A percentile compares a stretch with the other conserved stretches of the same genome.
Evolutionary conservation across 176 grass and related monocot species (phyloP).

Genomic region (Guadua angustifolia): DNA sequence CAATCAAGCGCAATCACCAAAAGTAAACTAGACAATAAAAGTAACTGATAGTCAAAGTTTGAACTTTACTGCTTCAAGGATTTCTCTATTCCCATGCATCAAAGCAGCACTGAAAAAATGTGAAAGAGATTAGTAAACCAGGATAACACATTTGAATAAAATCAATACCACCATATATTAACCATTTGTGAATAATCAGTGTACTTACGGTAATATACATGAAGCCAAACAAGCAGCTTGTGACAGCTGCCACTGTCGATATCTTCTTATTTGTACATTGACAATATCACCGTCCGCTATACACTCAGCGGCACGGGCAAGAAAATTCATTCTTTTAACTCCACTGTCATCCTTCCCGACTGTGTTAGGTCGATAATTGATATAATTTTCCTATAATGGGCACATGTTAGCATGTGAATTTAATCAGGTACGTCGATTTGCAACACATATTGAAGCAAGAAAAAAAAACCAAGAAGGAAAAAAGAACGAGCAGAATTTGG

Average conservation of each 20-base stretch:
- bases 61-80: constrained; percentile 79
- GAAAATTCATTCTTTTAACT: constrained; percentile 89
- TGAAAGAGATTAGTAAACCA: constrained; percentile 37
- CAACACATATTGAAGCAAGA: neutral
- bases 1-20: constrained; percentile 34
- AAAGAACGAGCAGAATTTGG: neutral
- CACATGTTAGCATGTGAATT: constrained; percentile 32
- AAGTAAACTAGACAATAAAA: constrained; percentile 38
- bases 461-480: constrained; percentile 17
- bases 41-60: constrained; percentile 37
- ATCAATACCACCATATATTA: constrained; percentile 13
- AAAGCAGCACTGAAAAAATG: constrained; percentile 72
- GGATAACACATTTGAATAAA: constrained; percentile 26
- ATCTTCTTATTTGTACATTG: constrained; percentile 99
- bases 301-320: constrained; percentile 83
- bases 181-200: constrained; percentile 35
- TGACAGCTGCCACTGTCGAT: constrained; percentile 93
- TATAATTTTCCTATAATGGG: constrained; percentile 86
- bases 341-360: constrained; percentile 89
- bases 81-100: constrained; percentile 92
- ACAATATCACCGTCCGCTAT: constrained; percentile 89
- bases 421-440: constrained; percentile 2
- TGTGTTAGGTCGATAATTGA: constrained; percentile 87
- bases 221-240: constrained; percentile 95
- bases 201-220: constrained; percentile 87